A percentile compares a stretch with the other conserved stretches of the same genome.
phyloP scores from a whole-genome alignment of 768 basidiomycete genomes.

The Gloeopeniophorella convolvens region DNA sequence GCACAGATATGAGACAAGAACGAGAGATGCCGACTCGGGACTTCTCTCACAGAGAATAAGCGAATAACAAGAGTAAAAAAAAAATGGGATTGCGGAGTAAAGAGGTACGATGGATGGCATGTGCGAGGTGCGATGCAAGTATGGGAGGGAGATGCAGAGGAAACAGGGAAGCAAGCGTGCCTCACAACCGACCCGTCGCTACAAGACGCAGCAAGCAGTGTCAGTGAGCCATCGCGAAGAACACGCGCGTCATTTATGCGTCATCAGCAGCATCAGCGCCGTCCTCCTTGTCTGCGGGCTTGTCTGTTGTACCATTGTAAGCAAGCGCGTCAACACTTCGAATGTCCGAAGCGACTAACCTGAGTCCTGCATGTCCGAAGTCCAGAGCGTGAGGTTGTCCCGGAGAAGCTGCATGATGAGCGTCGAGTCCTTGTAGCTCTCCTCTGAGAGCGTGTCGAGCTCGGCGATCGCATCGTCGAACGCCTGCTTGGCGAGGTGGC shows the following conservation, averaged over 20 bases:
- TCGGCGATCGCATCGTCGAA: conserved; percentile 99
- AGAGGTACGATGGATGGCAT: conserved; percentile 13
- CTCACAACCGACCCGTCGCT: conserved; percentile 7
- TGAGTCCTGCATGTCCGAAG: conserved; percentile 93
- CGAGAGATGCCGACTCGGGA: conserved; percentile 5
- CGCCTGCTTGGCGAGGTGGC: conserved; percentile 97
- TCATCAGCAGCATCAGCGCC: conserved; percentile 58
- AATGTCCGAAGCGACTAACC: conserved; percentile 40
- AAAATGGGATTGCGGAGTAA: conserved; percentile 15
- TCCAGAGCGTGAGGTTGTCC: conserved; percentile 98
- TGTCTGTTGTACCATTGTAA: conserved; percentile 39
- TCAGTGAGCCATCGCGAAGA: conserved; percentile 9
- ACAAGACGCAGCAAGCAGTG: conserved; percentile 9
- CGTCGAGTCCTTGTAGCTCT: conserved; percentile 99
- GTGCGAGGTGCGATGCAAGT: conserved; percentile 10
- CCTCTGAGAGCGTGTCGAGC: conserved; percentile 97
- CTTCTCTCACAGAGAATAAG: conserved; percentile 9
- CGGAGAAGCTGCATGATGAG: conserved; percentile 95
- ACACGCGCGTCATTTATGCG: conserved; percentile 31
- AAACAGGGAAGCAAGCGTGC: conserved; percentile 15
- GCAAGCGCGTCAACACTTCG: background rate
- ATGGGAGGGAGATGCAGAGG: conserved; percentile 4
- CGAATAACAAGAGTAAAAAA: conserved; percentile 9
- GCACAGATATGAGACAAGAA: background rate
- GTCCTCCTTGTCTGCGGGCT: conserved; percentile 71